Evolutionary conservation across 192 early-diverging fungal genomes (phyloP).

Genomic region (Entomortierella beljakovae): DNA sequence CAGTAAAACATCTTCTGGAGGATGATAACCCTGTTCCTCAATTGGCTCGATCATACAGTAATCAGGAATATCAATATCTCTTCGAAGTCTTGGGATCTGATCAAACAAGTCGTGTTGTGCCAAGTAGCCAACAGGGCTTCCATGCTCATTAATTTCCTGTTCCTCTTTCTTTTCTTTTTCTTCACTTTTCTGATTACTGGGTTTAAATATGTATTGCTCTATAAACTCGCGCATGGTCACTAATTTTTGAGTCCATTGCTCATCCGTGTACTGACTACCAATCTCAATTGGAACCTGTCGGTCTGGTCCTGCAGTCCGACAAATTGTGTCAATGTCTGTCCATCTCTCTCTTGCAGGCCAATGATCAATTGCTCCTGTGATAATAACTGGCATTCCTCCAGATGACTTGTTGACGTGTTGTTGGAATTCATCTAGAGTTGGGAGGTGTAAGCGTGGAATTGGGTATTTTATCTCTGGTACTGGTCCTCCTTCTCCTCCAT

Average conservation of each 20-base stretch:
- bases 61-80: conserved; percentile 82
- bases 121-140: conserved; percentile 68
- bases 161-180: background rate
- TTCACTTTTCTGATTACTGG: background rate
- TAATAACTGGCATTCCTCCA: conserved; percentile 61
- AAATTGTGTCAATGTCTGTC: conserved; percentile 71
- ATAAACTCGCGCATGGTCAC: conserved; percentile 80
- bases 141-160: background rate
- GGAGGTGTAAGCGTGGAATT: conserved; percentile 37
- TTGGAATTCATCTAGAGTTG: conserved; percentile 54
- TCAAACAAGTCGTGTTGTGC: conserved; percentile 89
- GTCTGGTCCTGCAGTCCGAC: conserved; percentile 65
- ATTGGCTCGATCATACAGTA: conserved; percentile 72
- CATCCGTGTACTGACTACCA: conserved; percentile 82
- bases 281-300: conserved; percentile 87
- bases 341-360: conserved; percentile 80
- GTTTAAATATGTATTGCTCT: conserved; percentile 55
- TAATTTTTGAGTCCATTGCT: conserved; percentile 78
- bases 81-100: conserved; percentile 75
- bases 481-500: no score
- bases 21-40: conserved; percentile 38
- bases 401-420: conserved; percentile 34
- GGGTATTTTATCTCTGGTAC: conserved; percentile 30
- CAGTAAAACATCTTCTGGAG: conserved; percentile 60
- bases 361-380: conserved; percentile 63